phyloP scores from a whole-genome alignment of 768 basidiomycete genomes.

The Favolaschia claudopus region DNA sequence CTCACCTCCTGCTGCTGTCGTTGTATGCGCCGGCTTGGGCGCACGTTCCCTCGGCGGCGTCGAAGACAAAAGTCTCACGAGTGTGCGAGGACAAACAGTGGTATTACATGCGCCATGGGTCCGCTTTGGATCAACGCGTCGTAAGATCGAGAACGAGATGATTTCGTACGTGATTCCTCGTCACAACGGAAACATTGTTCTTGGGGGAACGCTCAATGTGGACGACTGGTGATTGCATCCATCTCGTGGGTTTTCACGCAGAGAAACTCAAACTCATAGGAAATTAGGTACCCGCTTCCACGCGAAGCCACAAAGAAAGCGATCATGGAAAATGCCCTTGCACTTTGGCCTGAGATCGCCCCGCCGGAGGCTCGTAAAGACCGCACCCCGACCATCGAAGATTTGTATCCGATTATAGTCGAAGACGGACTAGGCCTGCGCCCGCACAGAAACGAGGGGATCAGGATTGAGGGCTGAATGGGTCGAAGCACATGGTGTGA shows the following conservation, averaged over 20 bases:
- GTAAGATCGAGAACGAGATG: conserved; percentile 21
- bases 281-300: conserved; percentile 24
- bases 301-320: conserved; percentile 26
- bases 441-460: conserved; percentile 62
- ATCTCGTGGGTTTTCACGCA: no score
- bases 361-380: conserved; percentile 39
- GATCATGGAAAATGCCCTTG: conserved; percentile 26
- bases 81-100: conserved; percentile 71
- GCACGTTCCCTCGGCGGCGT: conserved; percentile 66
- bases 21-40: conserved; percentile 41
- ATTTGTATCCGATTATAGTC: conserved; percentile 42
- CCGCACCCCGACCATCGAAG: conserved; percentile 40
- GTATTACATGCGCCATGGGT: conserved; percentile 59
- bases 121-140: conserved; percentile 28
- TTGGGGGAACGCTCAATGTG: conserved; percentile 64
- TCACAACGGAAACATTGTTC: conserved; percentile 55
- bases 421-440: conserved; percentile 53
- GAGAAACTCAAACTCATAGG: no score
- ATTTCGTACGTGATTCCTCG: conserved; percentile 71
- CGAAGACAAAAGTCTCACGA: conserved; percentile 62
- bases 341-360: conserved; percentile 44
- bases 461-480: conserved; percentile 60
- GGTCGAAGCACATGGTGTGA: conserved; percentile 24
- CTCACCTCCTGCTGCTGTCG: conserved; percentile 19
- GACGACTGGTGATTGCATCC: conserved; percentile 46